Evolutionary conservation across 768 basidiomycete species (phyloP).

Genomic region (Termitomyces eurrhizus): DNA sequence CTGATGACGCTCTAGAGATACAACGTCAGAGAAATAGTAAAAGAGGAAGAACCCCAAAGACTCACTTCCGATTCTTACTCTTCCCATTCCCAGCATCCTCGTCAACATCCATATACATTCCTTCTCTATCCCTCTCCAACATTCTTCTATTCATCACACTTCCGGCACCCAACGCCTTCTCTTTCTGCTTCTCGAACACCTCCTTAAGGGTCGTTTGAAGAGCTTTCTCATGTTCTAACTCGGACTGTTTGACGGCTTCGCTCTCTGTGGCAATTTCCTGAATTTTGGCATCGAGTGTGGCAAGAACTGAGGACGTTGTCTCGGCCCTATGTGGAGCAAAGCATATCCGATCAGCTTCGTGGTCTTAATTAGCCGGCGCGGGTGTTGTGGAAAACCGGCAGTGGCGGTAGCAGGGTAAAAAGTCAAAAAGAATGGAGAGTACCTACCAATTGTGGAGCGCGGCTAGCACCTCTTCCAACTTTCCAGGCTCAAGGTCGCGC

Average conservation of each 20-base stretch:
- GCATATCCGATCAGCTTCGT: conserved; percentile 3
- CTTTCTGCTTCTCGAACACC: conserved; percentile 60
- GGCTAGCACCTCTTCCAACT: conserved; percentile 53
- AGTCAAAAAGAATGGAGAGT: not conserved
- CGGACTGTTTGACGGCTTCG: conserved; percentile 34
- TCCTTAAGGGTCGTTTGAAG: conserved; percentile 57
- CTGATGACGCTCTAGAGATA: conserved; percentile 34
- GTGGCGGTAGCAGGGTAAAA: not conserved
- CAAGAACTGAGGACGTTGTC: conserved; percentile 67
- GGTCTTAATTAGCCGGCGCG: not conserved
- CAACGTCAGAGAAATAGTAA: not conserved
- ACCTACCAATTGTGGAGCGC: conserved; percentile 67
- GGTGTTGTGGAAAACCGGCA: not conserved
- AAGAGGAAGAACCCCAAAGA: conserved; percentile 12
- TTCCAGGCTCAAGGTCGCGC: conserved; percentile 80
- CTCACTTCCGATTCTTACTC: conserved; percentile 62
- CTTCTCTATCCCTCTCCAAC: conserved; percentile 23
- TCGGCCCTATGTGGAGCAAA: conserved; percentile 48
- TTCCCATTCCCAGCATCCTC: conserved; percentile 45
- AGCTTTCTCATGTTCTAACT: conserved; percentile 51
- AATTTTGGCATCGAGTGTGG: conserved; percentile 71
- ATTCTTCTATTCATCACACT: conserved; percentile 12
- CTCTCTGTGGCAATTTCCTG: conserved; percentile 44
- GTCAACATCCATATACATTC: conserved; percentile 63
- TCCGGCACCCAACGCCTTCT: conserved; percentile 37